Base-by-base conservation (phyloP, 257 asterid species). In the Solanum appendiculatum region DNA sequence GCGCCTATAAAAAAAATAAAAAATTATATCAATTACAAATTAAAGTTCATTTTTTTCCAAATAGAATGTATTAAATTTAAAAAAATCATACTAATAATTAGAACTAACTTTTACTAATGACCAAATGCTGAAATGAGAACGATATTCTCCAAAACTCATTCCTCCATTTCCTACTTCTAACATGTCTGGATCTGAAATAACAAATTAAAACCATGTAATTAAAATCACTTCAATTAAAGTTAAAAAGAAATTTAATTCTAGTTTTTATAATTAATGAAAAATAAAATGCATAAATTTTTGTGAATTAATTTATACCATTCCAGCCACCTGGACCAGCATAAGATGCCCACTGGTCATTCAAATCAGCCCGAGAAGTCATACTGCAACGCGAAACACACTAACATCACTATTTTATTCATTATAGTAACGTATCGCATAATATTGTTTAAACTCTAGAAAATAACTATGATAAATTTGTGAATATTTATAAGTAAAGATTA, bases 101-200 rank as follows among this genome's bases (percentile, higher is more conserved):
- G 20, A 20, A 82, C 94, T 86, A 90, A 96, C 99, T 90, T 97
- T 97, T 39, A 89, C 93, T 84, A 97, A 86, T 86, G 99, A 96
- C 99, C 99, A 97, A 87, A 95, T 94, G 92, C 98, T 97, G 93
- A 95, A 94, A 93, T 97, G 99, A 12, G 99, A 94, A 40, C 98
- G 92, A 78, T 97, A 97, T 90, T 97, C 99, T 72, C 88, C 83
- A 2, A 78, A 78, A 31, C 77, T 88, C 99, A 97, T 97, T 87
- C 98, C 98, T 44, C 99, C 99, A 66, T 97, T 97, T 82, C 99
- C 99, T 72, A 97, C 98, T 89, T 97, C 99, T 92, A 97, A 86
- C 99, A 97, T 97, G 87, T 97, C 99, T 18, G 99, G 99, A 92
- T 97, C 99, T 96, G 88, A 48, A 81, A 48, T 56, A 72, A 74